Evolutionary conservation across 805 yeast genomes (phyloP), one percentile per base, ranked within the genome.

Genomic region (Millerozyma acaciae): DNA sequence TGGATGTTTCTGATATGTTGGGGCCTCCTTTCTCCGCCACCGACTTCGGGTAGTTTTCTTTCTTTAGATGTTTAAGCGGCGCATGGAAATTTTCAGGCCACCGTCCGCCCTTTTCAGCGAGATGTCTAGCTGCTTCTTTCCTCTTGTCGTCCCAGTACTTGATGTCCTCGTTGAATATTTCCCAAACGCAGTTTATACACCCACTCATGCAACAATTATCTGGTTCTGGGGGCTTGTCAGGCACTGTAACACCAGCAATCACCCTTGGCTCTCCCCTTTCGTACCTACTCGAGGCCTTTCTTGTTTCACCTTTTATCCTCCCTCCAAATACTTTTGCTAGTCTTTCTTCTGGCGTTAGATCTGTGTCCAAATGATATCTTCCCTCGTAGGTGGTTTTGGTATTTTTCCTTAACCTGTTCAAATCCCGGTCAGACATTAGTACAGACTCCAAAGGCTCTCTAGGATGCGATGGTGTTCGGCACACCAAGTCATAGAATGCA

Each of bases 151-250:
- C 76, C 96, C 96, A 93, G 21, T 86, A 86, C 42, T 77, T 80
- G 31, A 89, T 50, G 53, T 93, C 97, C 33, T 90, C 97, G 44
- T 83, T 80, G 54, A 77, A 90, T 34, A 85, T 62, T 48, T 89
- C 96, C 97, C 97, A 93, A 2, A 90, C 97, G 57, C 98, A 90
- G 58, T 90, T 88, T 19, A 86, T 79, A 57, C 98, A 90, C 1
- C 98, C 98, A 37, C 93, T 80, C 95, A 88, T 88, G 58, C 98
- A 90, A 57, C 98, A 90, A 56, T 90, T 88, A 47, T 89, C 95
- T 2, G 97, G 97, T 46, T 86, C 96, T 4, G 62, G 65, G 0
- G 98, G 97, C 51, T 71, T 74, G n/a, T 74, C 76, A 3, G 96
- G 96, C 0, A 90, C 95, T 6, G 53, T 55, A 0, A 93, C 66